A percentile compares a stretch with the other conserved stretches of the same genome.
Evolutionary conservation across 345 rosid genomes (phyloP).

Genomic region (Sisymbrium irio): DNA sequence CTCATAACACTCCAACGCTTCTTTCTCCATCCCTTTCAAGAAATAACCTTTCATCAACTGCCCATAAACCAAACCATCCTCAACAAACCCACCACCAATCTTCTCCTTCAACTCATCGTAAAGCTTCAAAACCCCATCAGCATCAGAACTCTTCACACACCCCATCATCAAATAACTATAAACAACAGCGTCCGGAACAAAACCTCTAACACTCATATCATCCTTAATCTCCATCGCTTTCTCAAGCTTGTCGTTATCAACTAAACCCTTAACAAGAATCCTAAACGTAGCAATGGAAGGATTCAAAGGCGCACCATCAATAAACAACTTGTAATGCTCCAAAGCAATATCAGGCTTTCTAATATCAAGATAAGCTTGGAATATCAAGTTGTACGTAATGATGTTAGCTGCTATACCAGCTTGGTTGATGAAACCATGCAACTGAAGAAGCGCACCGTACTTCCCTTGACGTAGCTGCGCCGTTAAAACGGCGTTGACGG

Average conservation of each 20-base stretch:
- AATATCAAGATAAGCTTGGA: slow-evolving; percentile 80
- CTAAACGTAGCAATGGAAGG: slow-evolving; percentile 76
- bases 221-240: slow-evolving; percentile 80
- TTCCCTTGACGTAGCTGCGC: slow-evolving; percentile 83
- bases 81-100: slow-evolving; percentile 59
- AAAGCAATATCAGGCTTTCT: slow-evolving; percentile 69
- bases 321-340: slow-evolving; percentile 72
- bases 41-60: slow-evolving; percentile 76
- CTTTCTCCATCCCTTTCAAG: slow-evolving; percentile 65
- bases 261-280: slow-evolving; percentile 74
- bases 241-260: slow-evolving; percentile 68
- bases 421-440: slow-evolving; percentile 73
- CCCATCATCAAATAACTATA: slow-evolving; percentile 78
- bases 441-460: slow-evolving; percentile 65
- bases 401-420: slow-evolving; percentile 82
- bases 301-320: slow-evolving; percentile 61
- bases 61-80: slow-evolving; percentile 86
- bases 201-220: slow-evolving; percentile 61
- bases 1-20: slow-evolving; percentile 75
- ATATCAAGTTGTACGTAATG: slow-evolving; percentile 66
- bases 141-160: slow-evolving; percentile 46
- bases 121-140: slow-evolving; percentile 59
- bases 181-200: slow-evolving; percentile 59
- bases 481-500: slow-evolving; percentile 77
- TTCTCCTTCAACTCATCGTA: slow-evolving; percentile 81